A percentile compares a stretch with the other conserved stretches of the same genome.
These are phyloP conservation scores for Debaryomyces subglobosus DNA, from an alignment of 1,139 yeast species.

Conservation along the genomic window DNA sequence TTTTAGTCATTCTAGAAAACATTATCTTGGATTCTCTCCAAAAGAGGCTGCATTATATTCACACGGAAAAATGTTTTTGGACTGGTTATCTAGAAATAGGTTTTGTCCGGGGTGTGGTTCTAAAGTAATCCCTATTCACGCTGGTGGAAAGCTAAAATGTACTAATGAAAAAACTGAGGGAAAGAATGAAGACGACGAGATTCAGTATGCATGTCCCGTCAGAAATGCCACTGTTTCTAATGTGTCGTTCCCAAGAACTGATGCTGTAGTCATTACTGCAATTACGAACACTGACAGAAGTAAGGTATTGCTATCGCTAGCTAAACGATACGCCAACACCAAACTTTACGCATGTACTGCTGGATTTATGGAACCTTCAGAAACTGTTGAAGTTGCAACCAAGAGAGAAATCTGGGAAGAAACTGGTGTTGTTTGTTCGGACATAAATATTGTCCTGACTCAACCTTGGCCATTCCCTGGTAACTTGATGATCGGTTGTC, in stretches of 20 bases:
- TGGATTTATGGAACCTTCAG: conserved; percentile 95
- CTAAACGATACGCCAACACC: conserved; percentile 52
- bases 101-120: conserved; percentile 92
- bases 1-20: conserved; percentile 40
- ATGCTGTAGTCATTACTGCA: conserved; percentile 83
- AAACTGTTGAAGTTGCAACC: conserved; percentile 86
- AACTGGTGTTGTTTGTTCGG: conserved; percentile 74
- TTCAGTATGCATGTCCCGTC: conserved; percentile 50
- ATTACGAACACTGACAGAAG: conserved; percentile 63
- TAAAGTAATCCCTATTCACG: conserved; percentile 69
- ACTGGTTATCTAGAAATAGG: conserved; percentile 76
- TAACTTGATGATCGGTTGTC: conserved; percentile 89
- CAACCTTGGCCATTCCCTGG: conserved; percentile 99
- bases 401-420: conserved; percentile 94
- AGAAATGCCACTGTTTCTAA: conserved; percentile 56
- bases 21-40: conserved; percentile 35
- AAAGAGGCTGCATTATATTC: conserved; percentile 71
- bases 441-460: conserved; percentile 63
- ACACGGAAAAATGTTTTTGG: conserved; percentile 82
- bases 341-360: conserved; percentile 84
- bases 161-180: conserved; percentile 30
- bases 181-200: conserved; percentile 15
- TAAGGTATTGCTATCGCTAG: conserved; percentile 72
- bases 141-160: conserved; percentile 81
- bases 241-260: conserved; percentile 88